Percentiles rank a stretch among this genome's conserved stretches.
phyloP scores from a whole-genome alignment of 768 basidiomycete species.

The Sistotremastrum niveocremeum region DNA sequence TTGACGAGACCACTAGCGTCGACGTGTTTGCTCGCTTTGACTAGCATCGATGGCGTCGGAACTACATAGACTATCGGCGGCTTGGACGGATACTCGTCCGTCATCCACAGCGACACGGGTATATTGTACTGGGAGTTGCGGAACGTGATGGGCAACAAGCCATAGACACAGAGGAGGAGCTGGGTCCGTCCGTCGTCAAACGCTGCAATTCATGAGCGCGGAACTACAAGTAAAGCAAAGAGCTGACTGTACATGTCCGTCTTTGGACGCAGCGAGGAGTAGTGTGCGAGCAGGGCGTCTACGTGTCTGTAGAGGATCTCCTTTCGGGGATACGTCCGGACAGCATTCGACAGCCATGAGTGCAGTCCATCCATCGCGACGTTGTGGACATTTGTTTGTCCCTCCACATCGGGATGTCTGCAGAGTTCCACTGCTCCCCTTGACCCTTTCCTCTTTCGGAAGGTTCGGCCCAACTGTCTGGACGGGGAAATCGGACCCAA shows the following conservation, averaged over 20 bases:
- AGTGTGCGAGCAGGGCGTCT: slow-evolving; percentile 40
- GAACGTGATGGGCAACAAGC: slow-evolving; percentile 79
- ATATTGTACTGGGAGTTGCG: slow-evolving; percentile 78
- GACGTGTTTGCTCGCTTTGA: slow-evolving; percentile 60
- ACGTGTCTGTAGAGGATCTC: slow-evolving; percentile 54
- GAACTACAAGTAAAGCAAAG: slow-evolving; percentile 9
- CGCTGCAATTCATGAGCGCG: slow-evolving; percentile 29
- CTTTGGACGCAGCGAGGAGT: slow-evolving; percentile 54
- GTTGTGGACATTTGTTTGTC: too few relatives aligned
- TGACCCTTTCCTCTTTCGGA: too few relatives aligned
- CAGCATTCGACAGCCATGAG: slow-evolving; percentile 57
- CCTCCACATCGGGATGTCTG: too few relatives aligned
- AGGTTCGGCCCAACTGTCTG: too few relatives aligned
- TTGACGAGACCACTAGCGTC: slow-evolving; percentile 69
- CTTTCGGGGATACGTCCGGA: slow-evolving; percentile 37
- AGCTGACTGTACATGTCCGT: slow-evolving; percentile 63
- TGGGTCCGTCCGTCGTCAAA: slow-evolving; percentile 93
- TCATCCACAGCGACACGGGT: slow-evolving; percentile 80
- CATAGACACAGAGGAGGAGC: slow-evolving; percentile 81
- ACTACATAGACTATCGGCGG: slow-evolving; percentile 87
- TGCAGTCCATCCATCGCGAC: slow-evolving; percentile 2
- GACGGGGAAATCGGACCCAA: too few relatives aligned
- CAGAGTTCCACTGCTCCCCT: too few relatives aligned
- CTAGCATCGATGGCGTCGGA: slow-evolving; percentile 82
- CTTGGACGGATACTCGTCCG: slow-evolving; percentile 66